A percentile compares a stretch with the other conserved stretches of the same genome.
phyloP scores from a whole-genome alignment of 148 eudicot genomes.

The Persicaria tinctoria region DNA sequence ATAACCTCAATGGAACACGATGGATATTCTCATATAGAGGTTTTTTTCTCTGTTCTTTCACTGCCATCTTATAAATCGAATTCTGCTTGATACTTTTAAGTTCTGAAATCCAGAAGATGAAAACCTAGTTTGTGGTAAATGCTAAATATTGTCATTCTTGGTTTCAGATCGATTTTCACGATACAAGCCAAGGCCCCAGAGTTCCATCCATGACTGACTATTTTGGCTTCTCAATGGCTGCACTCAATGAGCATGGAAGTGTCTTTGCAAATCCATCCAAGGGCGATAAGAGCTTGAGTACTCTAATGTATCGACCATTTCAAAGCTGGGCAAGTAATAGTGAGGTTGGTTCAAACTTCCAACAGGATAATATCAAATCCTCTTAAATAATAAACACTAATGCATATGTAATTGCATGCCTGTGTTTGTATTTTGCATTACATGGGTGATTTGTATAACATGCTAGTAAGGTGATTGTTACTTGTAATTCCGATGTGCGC shows the following conservation, averaged over 20 bases:
- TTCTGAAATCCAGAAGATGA: neutral
- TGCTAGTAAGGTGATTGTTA: neutral
- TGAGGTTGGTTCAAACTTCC: slow-evolving; percentile 47
- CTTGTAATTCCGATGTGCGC: neutral
- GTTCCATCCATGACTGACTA: slow-evolving; percentile 97
- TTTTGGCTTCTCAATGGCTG: slow-evolving; percentile 98
- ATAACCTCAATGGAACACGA: slow-evolving; percentile 84
- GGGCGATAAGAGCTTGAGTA: slow-evolving; percentile 85
- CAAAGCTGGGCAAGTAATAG: slow-evolving; percentile 98
- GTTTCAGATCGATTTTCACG: slow-evolving; percentile 92
- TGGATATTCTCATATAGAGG: slow-evolving; percentile 92
- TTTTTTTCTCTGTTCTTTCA: slow-evolving; percentile 16
- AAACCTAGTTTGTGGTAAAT: neutral
- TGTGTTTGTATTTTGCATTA: neutral
- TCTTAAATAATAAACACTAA: neutral
- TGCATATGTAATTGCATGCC: neutral
- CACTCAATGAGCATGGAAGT: slow-evolving; percentile 83
- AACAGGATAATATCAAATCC: slow-evolving; percentile 1
- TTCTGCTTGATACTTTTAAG: neutral
- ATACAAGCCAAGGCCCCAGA: slow-evolving; percentile 92
- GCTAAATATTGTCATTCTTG: neutral
- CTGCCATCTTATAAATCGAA: neutral
- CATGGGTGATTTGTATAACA: neutral
- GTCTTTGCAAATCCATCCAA: slow-evolving; percentile 90
- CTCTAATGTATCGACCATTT: slow-evolving; percentile 97